phyloP scores from a whole-genome alignment of 768 basidiomycete species.

The Cystobasidium onofrii region DNA sequence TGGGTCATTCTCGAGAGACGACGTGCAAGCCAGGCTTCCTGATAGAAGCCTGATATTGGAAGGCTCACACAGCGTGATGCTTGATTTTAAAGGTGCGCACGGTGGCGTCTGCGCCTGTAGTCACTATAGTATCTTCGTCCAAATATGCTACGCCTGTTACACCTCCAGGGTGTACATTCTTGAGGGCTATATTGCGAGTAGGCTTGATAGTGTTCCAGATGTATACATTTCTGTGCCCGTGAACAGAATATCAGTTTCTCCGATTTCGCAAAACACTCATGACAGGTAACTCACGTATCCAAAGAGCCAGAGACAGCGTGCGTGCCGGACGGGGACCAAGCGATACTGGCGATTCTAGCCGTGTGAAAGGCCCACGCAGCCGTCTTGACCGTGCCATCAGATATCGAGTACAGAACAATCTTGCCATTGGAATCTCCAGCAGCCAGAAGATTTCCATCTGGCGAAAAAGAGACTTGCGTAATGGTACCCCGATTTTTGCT shows the following conservation, averaged over 20 bases:
- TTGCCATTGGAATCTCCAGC: constrained; percentile 82
- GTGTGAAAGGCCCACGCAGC: constrained; percentile 80
- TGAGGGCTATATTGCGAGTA: constrained; percentile 66
- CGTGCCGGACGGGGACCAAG: constrained; percentile 64
- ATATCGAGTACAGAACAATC: constrained; percentile 66
- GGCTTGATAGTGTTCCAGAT: constrained; percentile 66
- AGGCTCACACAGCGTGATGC: constrained; percentile 23
- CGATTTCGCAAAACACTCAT: too few species aligned
- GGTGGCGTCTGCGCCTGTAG: constrained; percentile 65
- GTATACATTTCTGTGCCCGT: constrained; percentile 56
- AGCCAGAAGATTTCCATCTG: constrained; percentile 65
- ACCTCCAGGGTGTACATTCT: constrained; percentile 78
- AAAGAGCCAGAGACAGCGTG: constrained; percentile 80
- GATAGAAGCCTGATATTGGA: too few species aligned
- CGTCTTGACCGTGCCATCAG: constrained; percentile 54
- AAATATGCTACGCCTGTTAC: constrained; percentile 75
- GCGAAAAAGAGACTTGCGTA: constrained; percentile 68
- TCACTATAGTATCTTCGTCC: constrained; percentile 55
- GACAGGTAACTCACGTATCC: constrained; percentile 65
- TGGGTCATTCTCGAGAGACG: too few species aligned
- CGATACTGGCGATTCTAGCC: constrained; percentile 67
- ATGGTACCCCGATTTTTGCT: constrained; percentile 65
- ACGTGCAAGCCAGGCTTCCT: too few species aligned
- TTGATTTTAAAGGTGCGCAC: constrained; percentile 51
- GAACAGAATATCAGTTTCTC: too few species aligned